Evolutionary conservation across 2,329 filamentous ascomycete genomes (phyloP), one percentile per base, ranked within the genome.

Genomic region (Penicillium hesseltinei): DNA sequence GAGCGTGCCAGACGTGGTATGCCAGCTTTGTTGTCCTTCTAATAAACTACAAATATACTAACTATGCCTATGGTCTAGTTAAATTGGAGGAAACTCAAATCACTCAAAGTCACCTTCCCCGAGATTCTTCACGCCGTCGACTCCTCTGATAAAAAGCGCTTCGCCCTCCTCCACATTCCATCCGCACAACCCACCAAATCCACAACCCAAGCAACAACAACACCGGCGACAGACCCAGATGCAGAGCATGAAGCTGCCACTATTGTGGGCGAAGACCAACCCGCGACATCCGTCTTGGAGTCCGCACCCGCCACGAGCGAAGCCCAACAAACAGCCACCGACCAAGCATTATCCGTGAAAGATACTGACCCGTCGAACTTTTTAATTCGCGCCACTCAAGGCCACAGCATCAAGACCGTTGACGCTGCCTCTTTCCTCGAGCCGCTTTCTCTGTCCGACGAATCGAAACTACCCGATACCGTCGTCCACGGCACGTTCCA

Each of bases 341-440:
- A 67, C 21, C 67, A 72, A 38, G 72, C 75, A n/a, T 64, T 77
- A 15, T 64, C 73, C n/a, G 68, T 71, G 4, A 63, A 69, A 27
- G 72, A 75, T 46, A 59, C 73, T 9, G 79, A 88, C 49, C 82
- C 90, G 0, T 73, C 81, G 0, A 81, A 89, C 73, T 97, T 88
- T 79, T 81, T 95, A 33, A 97, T 99, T 76, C 91, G 94, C 68
- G 94, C 94, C 29, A 96, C 95, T 70, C 94, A 97, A 78, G 94
- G 94, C 54, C 94, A 97, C 79, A 91, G 86, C 67, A 90, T 99
- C 70, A 85, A 86, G 69, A 77, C 87, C 7, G 66, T 88, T 36
- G 88, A 90, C 29, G 85, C 85, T n/a, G 84, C 88, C 46, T 83
- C 83, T 0, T 82, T 95, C 2, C 83, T 96, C 3, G 82, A 80